Base-by-base conservation (phyloP, 2,329 filamentous ascomycete genomes). In the Diaporthe helianthi region DNA sequence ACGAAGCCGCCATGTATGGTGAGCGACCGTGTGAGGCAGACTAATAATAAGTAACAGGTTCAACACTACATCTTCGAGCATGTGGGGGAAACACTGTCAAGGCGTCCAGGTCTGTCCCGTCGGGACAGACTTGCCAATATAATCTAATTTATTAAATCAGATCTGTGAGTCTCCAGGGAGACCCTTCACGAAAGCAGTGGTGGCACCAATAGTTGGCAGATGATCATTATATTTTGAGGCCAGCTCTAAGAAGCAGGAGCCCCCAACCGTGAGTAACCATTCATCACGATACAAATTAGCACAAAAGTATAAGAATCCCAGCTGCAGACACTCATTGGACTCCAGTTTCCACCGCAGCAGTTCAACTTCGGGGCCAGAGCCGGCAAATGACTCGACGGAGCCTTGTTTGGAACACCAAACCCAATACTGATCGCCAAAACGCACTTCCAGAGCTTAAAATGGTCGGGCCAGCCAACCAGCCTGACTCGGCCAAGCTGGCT, bases 321-420 rank as follows among this genome's bases (percentile, higher is more conserved):
- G 24, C 47, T 13, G 15, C 41, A 24, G 15, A n/a, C 41, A 24
- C n/a, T 10, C 6, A 8, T 58, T 10, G 36, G 38, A 17, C 15
- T 36, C 1, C 15, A 24, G 4, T 33, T 63, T 33, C 26, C 41
- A 19, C 44, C 29, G 38, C 24, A 15, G 36, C 58, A 63, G 41
- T 29, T 22, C 26, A 36, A 26, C 33, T 5, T 7, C 38, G 17
- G 19, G 38, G 36, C 12, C 36, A 38, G 29, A n/a, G 9, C 19
- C 58, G 44, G 41, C 58, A 63, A 49, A 63, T 63, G 58, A 63
- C 58, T 63, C 44, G n/a, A 49, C 44, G n/a, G 36, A 13, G 36
- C 5, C 2, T n/a, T 46, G 41, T 49, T 49, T 63, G 26, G 44
- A 24, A 33, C 26, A 55, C 22, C 24, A 7, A 9, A 13, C 41